Base-by-base conservation (phyloP, 805 yeast genomes). In the Saccharomycopsis sp. region DNA sequence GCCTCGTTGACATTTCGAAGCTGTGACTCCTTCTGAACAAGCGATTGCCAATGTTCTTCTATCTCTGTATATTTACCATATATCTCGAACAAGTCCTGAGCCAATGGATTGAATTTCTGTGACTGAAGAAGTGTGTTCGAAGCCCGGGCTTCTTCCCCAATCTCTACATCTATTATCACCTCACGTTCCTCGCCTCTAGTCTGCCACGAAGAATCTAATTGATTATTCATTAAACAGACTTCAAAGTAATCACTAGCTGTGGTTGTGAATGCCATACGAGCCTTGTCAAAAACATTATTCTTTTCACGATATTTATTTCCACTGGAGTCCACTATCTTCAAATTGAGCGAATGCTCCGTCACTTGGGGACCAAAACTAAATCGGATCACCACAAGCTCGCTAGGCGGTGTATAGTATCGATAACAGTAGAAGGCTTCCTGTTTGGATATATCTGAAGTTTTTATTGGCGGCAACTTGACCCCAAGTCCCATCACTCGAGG, bases 131-230 rank as follows among this genome's bases (percentile, higher is more conserved):
- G 56, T 44, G 42, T 56, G 54, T 25, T 60, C 20, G 29, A 53
- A 52, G 25, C 57, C 51, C 53, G 49, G 19, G 56, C 62, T 24
- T 20, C 42, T 47, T 24, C 56, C 14, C 57, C 59, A 23, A 51
- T 50, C 41, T 62, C 64, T 8, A 69, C 53, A 15, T 62, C 58
- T 7, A 69, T 47, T 3, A 66, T 51, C 20, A 69, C 60, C 15
- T 55, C 56, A 53, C 67, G 67, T 19, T 58, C 62, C 7, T 61
- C 53, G 56, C 70, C 72, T 14, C 65, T 56, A 17, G 68, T 63
- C 12, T 62, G 56, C 77, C 77, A 74, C 2, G 76, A 72, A 1
- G 67, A 64, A 62, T 74, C 76, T 42, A 53, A 65, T 5, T 69
- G 68, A 17, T 61, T 34, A 57, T 73, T 73, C 3, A 59, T 52